phyloP scores from a whole-genome alignment of 169 alveolate species.

The Plasmodium knowlesi region DNA sequence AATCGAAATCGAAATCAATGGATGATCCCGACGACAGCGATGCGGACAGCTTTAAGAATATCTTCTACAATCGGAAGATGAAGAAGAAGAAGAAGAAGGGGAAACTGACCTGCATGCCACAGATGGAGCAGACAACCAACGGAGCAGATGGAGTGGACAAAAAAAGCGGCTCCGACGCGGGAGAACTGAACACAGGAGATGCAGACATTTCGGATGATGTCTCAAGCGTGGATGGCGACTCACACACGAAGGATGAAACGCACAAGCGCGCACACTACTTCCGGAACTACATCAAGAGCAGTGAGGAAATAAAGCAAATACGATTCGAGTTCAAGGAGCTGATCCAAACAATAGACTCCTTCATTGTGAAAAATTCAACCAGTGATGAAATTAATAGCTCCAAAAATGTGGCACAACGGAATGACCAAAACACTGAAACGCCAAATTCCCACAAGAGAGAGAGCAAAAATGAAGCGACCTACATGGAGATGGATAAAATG shows the following conservation, averaged over 20 bases:
- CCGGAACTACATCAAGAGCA: slow-evolving; percentile 7
- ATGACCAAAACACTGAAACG: background rate
- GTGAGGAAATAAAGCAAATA: slow-evolving; percentile 27
- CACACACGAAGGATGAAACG: background rate
- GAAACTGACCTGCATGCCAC: background rate
- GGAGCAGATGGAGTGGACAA: background rate
- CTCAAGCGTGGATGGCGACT: background rate
- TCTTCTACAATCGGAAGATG: background rate
- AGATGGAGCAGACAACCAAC: background rate
- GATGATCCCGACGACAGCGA: background rate
- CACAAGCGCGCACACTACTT: background rate
- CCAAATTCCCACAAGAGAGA: background rate
- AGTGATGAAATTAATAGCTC: background rate
- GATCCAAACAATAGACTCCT: slow-evolving; percentile 34
- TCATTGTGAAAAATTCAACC: slow-evolving; percentile 26
- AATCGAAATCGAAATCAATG: background rate
- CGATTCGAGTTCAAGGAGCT: slow-evolving; percentile 21
- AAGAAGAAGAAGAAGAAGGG: background rate
- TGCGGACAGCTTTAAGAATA: background rate
- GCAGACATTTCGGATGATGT: background rate
- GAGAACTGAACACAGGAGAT: background rate
- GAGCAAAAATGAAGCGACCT: background rate
- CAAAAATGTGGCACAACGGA: background rate
- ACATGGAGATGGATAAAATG: background rate
- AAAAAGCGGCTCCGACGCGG: background rate